Conservation (phyloP, 2,329 filamentous ascomycete species). For the Nemania bipapillata region DNA sequence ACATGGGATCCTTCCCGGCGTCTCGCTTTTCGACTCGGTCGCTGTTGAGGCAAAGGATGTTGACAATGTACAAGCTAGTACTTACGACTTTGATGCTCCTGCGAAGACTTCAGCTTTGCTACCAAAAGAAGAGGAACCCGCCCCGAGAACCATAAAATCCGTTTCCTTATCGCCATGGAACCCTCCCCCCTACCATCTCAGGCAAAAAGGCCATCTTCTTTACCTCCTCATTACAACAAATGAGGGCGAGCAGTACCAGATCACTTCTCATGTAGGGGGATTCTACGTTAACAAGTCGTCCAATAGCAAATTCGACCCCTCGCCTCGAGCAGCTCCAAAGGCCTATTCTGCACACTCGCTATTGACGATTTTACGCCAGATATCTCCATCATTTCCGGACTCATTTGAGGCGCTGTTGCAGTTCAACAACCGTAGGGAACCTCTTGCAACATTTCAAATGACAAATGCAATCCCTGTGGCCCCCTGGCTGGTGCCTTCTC, state of each 20-base stretch:
- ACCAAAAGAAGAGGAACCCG: conserved; percentile 70
- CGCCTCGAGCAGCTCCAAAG: conserved; percentile 81
- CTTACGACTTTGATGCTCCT: conserved; percentile 78
- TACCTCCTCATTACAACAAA: conserved; percentile 90
- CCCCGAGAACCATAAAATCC: conserved; percentile 90
- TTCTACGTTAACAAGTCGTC: conserved; percentile 98
- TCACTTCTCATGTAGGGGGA: conserved; percentile 91
- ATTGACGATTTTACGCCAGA: conserved; percentile 76
- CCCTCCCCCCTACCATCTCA: conserved; percentile 88
- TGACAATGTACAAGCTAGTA: conserved; percentile 55
- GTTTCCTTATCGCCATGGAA: conserved; percentile 94
- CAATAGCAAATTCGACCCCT: conserved; percentile 93
- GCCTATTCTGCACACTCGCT: conserved; percentile 84
- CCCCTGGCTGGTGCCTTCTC: conserved; percentile 86
- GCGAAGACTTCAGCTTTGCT: conserved; percentile 77
- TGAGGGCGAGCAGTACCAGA: conserved; percentile 93
- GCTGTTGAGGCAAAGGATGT: conserved; percentile 57
- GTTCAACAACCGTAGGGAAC: conserved; percentile 84
- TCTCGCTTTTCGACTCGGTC: conserved; percentile 87
- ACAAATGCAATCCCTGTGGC: conserved; percentile 92
- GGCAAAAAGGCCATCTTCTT: conserved; percentile 90
- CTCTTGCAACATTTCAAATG: conserved; percentile 92
- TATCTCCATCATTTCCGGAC: conserved; percentile 84
- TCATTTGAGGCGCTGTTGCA: conserved; percentile 84
- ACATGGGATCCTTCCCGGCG: conserved; percentile 84